Evolutionary conservation across 768 basidiomycete genomes (phyloP).

Genomic region (Phaeotremella skinneri): DNA sequence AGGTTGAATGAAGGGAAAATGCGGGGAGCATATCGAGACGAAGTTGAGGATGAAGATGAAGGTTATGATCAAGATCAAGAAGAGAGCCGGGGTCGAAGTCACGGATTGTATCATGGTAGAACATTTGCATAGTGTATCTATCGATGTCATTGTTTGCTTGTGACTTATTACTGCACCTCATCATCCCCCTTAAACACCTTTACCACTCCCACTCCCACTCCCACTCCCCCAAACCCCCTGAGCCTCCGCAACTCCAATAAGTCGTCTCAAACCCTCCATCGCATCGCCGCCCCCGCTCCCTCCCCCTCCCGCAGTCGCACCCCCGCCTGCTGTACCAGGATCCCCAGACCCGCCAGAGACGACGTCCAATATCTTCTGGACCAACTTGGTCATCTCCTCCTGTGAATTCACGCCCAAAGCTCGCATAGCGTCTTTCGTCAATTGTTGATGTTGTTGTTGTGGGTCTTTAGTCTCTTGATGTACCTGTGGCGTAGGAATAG

Average conservation of each 20-base stretch:
- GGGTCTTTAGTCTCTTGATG: constrained; percentile 12
- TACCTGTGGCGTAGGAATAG: constrained; percentile 13
- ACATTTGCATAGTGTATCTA: no score
- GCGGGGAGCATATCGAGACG: no score
- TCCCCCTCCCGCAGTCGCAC: background rate
- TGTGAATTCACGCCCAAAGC: constrained; percentile 28
- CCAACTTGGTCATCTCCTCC: constrained; percentile 23
- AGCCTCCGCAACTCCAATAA: background rate
- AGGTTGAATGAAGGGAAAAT: no score
- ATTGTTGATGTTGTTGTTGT: background rate
- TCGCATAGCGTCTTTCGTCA: constrained; percentile 29
- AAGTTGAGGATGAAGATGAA: no score
- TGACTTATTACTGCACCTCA: no score
- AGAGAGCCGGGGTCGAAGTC: no score
- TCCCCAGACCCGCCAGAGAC: background rate
- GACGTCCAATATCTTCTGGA: constrained; percentile 28
- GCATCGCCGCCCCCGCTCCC: background rate
- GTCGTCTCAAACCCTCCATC: background rate
- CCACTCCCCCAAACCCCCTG: constrained; percentile 3
- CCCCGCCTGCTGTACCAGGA: no score
- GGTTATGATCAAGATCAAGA: no score
- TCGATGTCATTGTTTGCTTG: no score
- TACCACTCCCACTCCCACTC: background rate
- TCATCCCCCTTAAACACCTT: background rate
- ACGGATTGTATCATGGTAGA: no score